A percentile compares a stretch with the other conserved stretches of the same genome.
These are phyloP conservation scores for Paraphaeosphaeria sporulosa DNA, from an alignment of 2,329 filamentous ascomycete genomes.

Conservation along the genomic window DNA sequence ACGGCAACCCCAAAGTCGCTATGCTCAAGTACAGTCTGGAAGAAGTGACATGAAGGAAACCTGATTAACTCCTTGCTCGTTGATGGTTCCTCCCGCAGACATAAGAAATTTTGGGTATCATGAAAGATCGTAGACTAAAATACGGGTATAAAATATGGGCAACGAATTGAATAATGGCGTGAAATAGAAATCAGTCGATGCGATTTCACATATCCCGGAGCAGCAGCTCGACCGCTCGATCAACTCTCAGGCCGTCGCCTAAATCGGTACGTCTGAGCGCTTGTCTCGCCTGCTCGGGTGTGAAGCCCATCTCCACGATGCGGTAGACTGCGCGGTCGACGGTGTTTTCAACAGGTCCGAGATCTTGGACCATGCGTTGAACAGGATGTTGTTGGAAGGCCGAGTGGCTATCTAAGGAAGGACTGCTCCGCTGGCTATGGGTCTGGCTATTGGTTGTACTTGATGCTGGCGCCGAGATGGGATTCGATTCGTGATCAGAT, in stretches of 20 bases:
- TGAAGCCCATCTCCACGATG: conserved; percentile 68
- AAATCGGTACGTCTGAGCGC: conserved; percentile 67
- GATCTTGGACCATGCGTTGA: conserved; percentile 40
- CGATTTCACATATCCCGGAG: conserved; percentile 37
- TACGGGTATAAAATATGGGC: neutral
- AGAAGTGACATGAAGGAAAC: neutral
- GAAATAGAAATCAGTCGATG: neutral
- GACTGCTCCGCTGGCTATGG: conserved; percentile 17
- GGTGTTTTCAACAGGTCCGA: conserved; percentile 56
- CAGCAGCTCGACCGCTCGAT: conserved; percentile 65
- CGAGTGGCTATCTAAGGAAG: conserved; percentile 21
- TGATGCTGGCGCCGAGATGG: conserved; percentile 2
- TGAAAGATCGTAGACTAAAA: neutral
- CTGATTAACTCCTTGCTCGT: neutral
- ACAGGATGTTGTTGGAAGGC: conserved; percentile 41
- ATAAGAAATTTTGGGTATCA: conserved; percentile 8
- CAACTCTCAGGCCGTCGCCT: conserved; percentile 65
- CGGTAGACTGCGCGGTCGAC: conserved; percentile 64
- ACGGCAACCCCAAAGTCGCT: neutral
- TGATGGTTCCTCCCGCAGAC: neutral
- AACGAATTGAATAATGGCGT: neutral
- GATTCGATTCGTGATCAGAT: neutral
- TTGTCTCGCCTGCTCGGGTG: conserved; percentile 61
- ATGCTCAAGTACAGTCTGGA: neutral
- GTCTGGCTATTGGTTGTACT: conserved; percentile 10